Evolutionary conservation across 371 early-diverging fungal genomes (phyloP), one percentile per base, ranked within the genome.

Genomic region (Mortierella sp.): DNA sequence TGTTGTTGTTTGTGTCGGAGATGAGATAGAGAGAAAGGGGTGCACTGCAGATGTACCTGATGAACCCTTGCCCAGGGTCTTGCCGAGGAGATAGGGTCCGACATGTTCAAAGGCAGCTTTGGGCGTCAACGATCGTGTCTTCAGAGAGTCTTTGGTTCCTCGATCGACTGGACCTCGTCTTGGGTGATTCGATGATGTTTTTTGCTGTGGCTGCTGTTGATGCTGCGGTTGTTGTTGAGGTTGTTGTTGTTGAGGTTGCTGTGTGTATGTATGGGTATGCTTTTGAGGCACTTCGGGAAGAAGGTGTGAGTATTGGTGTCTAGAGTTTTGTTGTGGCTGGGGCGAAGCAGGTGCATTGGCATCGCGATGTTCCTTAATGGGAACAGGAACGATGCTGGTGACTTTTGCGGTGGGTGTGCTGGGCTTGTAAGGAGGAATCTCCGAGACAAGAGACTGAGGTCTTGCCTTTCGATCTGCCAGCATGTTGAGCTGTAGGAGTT

Each of bases 41-140:
- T 1, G 64, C 9, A 40, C 40, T 37, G 50, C 31, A 10, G 43
- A 8, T 43, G 52, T 77, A 67, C 95, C 96, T 85, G 95, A 94
- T 41, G 93, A 93, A 7, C 96, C 96, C 80, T 92, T 93, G 39
- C 96, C 96, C 11, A 96, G 74, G 22, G 94, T 94, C 75, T 94
- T 93, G 31, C 95, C 94, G 55, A 96, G 79, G 73, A 90, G 77
- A 76, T 95, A 96, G 52, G 95, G 95, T 22, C 96, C 96, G 45
- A 96, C 86, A 37, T 90, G 73, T 9, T 80, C 80, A 40, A 45
- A 55, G 26, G 73, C 66, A 19, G 69, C 24, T 44, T 80, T 80
- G 24, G 76, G 76, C 48, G 68, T 72, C 68, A 66, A 63, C 14
- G 80, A 68, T 41, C 63, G 63, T 61, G 71, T 50, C 50, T 48